A percentile compares a stretch with the other conserved stretches of the same genome.
Evolutionary conservation across 345 rosid species (phyloP).

Genomic region (Anastatica hierochuntica): DNA sequence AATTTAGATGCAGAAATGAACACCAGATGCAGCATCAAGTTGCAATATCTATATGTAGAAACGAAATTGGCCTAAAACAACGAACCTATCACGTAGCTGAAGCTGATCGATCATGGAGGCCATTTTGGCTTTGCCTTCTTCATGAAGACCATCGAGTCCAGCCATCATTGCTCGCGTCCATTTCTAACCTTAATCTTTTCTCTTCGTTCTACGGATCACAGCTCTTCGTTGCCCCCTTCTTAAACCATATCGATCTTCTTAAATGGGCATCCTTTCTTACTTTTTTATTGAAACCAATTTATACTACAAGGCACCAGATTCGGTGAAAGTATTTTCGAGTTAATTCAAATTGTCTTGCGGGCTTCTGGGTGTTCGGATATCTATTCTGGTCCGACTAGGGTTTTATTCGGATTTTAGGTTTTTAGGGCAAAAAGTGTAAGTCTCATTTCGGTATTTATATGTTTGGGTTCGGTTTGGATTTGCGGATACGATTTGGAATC

Average conservation of each 20-base stretch:
- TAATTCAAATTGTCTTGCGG: too few relatives aligned
- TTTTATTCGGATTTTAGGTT: too few relatives aligned
- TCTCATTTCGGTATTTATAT: too few relatives aligned
- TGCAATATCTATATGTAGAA: too few relatives aligned
- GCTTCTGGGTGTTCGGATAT: too few relatives aligned
- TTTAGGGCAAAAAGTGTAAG: too few relatives aligned
- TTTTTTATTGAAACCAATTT: background rate
- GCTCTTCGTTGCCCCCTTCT: constrained; percentile 6
- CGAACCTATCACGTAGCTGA: constrained; percentile 79
- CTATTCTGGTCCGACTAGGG: too few relatives aligned
- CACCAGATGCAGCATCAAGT: background rate
- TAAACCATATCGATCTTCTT: constrained; percentile 14
- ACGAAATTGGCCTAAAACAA: background rate
- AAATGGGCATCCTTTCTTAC: background rate
- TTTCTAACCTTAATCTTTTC: background rate
- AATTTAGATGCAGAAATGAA: too few relatives aligned
- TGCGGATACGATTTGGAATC: too few relatives aligned
- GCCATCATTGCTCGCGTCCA: constrained; percentile 85
- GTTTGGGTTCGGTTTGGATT: too few relatives aligned
- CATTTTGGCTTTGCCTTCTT: constrained; percentile 68
- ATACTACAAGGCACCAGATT: background rate
- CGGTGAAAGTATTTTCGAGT: background rate
- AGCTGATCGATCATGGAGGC: constrained; percentile 79
- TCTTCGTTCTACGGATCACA: constrained; percentile 2
- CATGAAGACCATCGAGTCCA: constrained; percentile 70